A percentile compares a stretch with the other conserved stretches of the same genome.
Conservation (phyloP, 2,329 filamentous ascomycete genomes). For the Cercospora janseana region DNA sequence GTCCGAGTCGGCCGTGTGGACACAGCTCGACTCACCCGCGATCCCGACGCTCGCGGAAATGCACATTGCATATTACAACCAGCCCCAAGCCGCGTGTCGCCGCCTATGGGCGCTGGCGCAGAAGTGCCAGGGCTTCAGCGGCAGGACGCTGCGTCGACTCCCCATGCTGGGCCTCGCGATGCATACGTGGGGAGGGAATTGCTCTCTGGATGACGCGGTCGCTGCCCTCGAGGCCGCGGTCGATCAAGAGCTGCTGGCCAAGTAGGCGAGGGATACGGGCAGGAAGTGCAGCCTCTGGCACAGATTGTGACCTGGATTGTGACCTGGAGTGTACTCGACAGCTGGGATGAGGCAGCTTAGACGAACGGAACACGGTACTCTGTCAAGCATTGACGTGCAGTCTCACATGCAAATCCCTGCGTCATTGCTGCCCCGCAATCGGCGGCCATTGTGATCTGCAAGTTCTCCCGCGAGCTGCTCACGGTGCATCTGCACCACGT, state of each 20-base stretch:
- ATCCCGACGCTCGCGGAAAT: conserved; percentile 38
- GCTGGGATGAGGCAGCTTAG: too few relatives aligned
- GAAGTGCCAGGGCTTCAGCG: conserved; percentile 42
- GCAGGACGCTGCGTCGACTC: conserved; percentile 43
- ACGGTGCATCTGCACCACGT: neutral
- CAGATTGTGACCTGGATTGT: too few relatives aligned
- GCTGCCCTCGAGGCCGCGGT: conserved; percentile 40
- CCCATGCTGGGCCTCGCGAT: conserved; percentile 45
- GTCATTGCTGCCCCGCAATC: neutral
- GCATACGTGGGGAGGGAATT: conserved; percentile 39
- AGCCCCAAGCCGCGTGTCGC: conserved; percentile 29
- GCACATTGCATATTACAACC: conserved; percentile 23
- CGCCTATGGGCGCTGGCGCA: conserved; percentile 38
- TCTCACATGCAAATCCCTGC: conserved; percentile 2
- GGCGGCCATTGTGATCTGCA: neutral
- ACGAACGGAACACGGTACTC: too few relatives aligned
- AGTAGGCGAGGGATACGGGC: conserved; percentile 6
- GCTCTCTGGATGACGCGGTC: conserved; percentile 41
- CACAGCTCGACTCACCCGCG: conserved; percentile 13
- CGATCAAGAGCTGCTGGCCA: conserved; percentile 35
- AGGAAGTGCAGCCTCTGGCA: too few relatives aligned
- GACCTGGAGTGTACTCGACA: too few relatives aligned
- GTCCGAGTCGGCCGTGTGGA: conserved; percentile 17
- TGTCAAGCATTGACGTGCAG: too few relatives aligned
- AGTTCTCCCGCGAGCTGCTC: neutral